Base-by-base conservation (phyloP, 2,329 filamentous ascomycete genomes). In the Calonectria leucothoes region DNA sequence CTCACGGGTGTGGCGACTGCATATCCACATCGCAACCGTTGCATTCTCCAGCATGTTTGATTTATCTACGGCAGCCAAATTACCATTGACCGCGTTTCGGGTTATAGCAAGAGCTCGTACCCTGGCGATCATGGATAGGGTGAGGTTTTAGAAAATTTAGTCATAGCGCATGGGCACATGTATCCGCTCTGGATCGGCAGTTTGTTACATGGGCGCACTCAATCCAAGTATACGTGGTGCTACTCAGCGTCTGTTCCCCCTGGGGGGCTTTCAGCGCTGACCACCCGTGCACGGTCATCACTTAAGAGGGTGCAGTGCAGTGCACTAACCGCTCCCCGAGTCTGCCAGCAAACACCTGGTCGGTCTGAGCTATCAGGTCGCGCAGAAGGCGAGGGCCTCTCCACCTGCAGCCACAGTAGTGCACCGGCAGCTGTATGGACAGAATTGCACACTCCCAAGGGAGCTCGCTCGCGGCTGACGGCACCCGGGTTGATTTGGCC, bases 351-450 rank as follows among this genome's bases (percentile, higher is more conserved):
- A 45, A 65, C 17, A 67, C 25, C 59, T 4, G 8, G 57, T 29
- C 35, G n/a, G n/a, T 17, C 14, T 63, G 15, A 31, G 29, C 29
- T 27, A 31, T 42, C 37, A 45, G 23, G 27, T 31, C 45, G 23
- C 39, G 37, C 27, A 68, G 52, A 37, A 45, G 37, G 52, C 61
- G 52, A 68, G 39, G 51, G 51, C 39, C 66, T 52, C 55, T 52
- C 55, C 66, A 63, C 31, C 70, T 51, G 55, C 64, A 64, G 35
- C 64, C 35, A 67, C 64, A 64, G 35, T 59, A 23, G 33, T 55
- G 45, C 45, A 29, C 6, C 15, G 12, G 23, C 15, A 27, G 25
- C 55, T 57, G 55, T 37, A 37, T 67, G 64, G 33, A 27, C 23
- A 51, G n/a, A 45, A 37, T 14, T 37, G 42, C 42, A 45, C n/a